These are phyloP conservation scores for Chenopodium quinoa DNA, from an alignment of 148 eudicot species.

Conservation along the genomic window DNA sequence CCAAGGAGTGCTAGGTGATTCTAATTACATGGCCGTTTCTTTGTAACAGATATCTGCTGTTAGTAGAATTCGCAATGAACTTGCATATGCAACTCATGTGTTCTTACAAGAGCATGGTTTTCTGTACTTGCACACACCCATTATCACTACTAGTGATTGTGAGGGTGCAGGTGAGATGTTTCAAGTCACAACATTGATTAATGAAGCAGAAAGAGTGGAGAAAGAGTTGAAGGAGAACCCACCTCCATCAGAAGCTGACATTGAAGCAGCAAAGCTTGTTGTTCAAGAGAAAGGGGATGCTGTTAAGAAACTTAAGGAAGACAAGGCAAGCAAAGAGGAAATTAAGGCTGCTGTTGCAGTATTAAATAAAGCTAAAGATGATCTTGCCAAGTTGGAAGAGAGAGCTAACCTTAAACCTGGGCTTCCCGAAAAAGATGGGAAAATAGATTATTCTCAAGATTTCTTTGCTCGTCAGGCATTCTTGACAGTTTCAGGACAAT, in stretches of 20 bases:
- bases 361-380: constrained; percentile 69
- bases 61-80: constrained; percentile 83
- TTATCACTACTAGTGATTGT: constrained; percentile 95
- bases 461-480: constrained; percentile 98
- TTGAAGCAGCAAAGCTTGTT: constrained; percentile 59
- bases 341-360: constrained; percentile 65
- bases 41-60: constrained; percentile 71
- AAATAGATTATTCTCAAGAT: constrained; percentile 76
- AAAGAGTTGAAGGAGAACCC: constrained; percentile 74
- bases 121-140: constrained; percentile 81
- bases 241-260: constrained; percentile 65
- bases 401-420: constrained; percentile 70
- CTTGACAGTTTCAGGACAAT: constrained; percentile 94
- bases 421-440: constrained; percentile 84
- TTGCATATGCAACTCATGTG: constrained; percentile 89
- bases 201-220: constrained; percentile 69
- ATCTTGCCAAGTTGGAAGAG: constrained; percentile 56
- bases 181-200: constrained; percentile 87
- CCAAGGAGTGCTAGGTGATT: not conserved
- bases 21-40: not conserved
- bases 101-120: constrained; percentile 84
- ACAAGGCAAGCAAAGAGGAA: constrained; percentile 63
- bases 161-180: constrained; percentile 99
- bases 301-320: constrained; percentile 61
- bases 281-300: constrained; percentile 67